Percentiles rank a stretch among this genome's conserved stretches.
These are phyloP conservation scores for Coniella vitis DNA, from an alignment of 2,329 filamentous ascomycete genomes.

Conservation along the genomic window DNA sequence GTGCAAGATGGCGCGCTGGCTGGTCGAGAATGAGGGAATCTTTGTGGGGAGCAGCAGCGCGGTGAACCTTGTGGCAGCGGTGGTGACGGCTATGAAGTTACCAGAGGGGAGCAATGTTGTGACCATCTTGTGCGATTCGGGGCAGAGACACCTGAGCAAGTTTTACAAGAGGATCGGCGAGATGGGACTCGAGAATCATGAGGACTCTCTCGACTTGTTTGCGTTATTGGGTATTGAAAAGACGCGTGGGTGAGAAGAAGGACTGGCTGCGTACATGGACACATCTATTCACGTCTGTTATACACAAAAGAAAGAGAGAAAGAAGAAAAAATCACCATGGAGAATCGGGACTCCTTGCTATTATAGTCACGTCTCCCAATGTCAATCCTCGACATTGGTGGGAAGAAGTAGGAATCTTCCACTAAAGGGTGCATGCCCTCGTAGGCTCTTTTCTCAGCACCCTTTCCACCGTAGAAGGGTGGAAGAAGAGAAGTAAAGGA, in stretches of 20 bases:
- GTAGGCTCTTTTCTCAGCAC: too few relatives aligned
- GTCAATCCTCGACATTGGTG: too few relatives aligned
- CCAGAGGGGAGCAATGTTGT: slow-evolving; percentile 60
- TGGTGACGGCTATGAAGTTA: slow-evolving; percentile 58
- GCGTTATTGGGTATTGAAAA: slow-evolving; percentile 39
- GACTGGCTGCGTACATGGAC: too few relatives aligned
- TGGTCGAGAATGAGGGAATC: slow-evolving; percentile 91
- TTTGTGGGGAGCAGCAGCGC: slow-evolving; percentile 92
- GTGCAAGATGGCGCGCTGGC: slow-evolving; percentile 87
- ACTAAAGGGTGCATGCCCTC: neutral
- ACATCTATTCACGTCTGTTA: too few relatives aligned
- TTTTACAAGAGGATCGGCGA: slow-evolving; percentile 72
- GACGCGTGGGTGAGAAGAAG: slow-evolving; percentile 2
- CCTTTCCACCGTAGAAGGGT: too few relatives aligned
- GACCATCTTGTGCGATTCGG: slow-evolving; percentile 81
- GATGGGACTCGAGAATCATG: slow-evolving; percentile 58
- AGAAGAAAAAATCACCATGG: too few relatives aligned
- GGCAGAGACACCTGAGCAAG: slow-evolving; percentile 75
- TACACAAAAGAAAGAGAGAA: too few relatives aligned
- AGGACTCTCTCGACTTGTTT: slow-evolving; percentile 41
- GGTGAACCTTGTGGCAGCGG: slow-evolving; percentile 88
- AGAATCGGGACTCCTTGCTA: too few relatives aligned
- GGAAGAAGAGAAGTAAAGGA: too few relatives aligned
- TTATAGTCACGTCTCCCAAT: too few relatives aligned
- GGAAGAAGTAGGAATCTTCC: neutral